phyloP scores from a whole-genome alignment of 495 filamentous ascomycete species.

The Neurospora tetrasperma region DNA sequence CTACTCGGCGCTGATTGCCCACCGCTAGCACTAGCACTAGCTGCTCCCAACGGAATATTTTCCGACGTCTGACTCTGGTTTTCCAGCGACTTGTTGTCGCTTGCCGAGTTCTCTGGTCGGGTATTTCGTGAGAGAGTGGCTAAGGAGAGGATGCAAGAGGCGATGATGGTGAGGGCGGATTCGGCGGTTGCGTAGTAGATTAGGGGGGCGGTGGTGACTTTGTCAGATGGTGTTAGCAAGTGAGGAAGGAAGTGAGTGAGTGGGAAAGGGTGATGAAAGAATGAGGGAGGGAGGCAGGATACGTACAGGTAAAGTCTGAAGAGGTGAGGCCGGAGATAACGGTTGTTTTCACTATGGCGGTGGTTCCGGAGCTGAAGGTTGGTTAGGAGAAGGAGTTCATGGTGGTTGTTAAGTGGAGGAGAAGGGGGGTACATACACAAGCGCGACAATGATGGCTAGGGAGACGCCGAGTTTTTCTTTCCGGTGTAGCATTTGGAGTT shows the following conservation, averaged over 20 bases:
- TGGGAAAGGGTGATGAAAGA: too few species aligned
- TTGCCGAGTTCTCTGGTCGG: conserved; percentile 10
- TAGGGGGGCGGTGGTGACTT: conserved; percentile 18
- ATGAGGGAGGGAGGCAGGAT: background rate
- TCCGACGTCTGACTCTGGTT: background rate
- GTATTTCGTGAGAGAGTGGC: conserved; percentile 18
- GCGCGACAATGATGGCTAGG: conserved; percentile 32
- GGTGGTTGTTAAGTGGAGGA: background rate
- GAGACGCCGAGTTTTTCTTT: conserved; percentile 29
- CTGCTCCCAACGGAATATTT: background rate
- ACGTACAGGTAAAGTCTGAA: conserved; percentile 20
- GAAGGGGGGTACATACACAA: conserved; percentile 21
- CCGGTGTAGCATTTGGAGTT: conserved; percentile 21
- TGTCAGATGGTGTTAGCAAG: background rate
- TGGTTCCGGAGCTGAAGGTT: conserved; percentile 18
- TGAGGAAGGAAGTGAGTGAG: background rate
- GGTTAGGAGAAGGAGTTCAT: background rate
- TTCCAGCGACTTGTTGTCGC: conserved; percentile 1
- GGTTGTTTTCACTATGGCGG: conserved; percentile 22
- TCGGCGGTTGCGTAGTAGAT: conserved; percentile 28
- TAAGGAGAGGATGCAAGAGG: conserved; percentile 28
- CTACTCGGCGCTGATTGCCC: background rate
- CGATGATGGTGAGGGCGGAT: conserved; percentile 25
- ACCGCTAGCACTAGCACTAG: background rate
- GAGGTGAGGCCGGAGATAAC: conserved; percentile 16